phyloP scores from a whole-genome alignment of 345 rosid species.

The Anastatica hierochuntica region DNA sequence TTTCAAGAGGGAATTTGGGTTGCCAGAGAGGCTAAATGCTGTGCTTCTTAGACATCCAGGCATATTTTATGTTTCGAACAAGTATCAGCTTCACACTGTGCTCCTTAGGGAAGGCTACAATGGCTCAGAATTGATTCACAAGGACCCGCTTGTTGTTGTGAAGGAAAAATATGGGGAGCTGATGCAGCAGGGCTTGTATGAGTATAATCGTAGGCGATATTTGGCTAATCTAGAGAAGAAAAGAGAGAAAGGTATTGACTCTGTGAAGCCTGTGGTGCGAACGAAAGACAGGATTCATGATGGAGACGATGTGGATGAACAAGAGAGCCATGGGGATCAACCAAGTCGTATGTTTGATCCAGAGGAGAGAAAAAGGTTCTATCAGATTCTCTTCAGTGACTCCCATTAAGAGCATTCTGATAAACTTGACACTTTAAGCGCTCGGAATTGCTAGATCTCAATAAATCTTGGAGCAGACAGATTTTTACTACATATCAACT shows the following conservation, averaged over 20 bases:
- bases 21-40: conserved; percentile 67
- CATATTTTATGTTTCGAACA: conserved; percentile 73
- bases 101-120: conserved; percentile 72
- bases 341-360: conserved; percentile 56
- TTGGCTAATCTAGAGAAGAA: conserved; percentile 55
- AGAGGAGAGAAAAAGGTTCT: conserved; percentile 80
- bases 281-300: conserved; percentile 22
- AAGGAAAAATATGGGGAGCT: conserved; percentile 84
- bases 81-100: conserved; percentile 77
- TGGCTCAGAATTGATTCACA: conserved; percentile 62
- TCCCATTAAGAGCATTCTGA: conserved; percentile 23
- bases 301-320: conserved; percentile 30
- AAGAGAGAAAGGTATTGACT: conserved; percentile 42
- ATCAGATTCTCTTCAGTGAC: conserved; percentile 66
- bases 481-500: not conserved
- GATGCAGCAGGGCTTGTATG: conserved; percentile 87
- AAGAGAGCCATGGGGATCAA: conserved; percentile 36
- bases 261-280: conserved; percentile 23
- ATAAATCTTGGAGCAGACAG: no score
- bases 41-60: conserved; percentile 74
- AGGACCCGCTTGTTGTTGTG: conserved; percentile 65
- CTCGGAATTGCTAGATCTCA: no score
- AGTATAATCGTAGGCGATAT: conserved; percentile 47
- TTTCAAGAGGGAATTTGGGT: conserved; percentile 69
- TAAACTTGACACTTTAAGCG: not conserved